Conservation (phyloP, 352 stramenopile genomes). For the Globisporangium barbulae region DNA sequence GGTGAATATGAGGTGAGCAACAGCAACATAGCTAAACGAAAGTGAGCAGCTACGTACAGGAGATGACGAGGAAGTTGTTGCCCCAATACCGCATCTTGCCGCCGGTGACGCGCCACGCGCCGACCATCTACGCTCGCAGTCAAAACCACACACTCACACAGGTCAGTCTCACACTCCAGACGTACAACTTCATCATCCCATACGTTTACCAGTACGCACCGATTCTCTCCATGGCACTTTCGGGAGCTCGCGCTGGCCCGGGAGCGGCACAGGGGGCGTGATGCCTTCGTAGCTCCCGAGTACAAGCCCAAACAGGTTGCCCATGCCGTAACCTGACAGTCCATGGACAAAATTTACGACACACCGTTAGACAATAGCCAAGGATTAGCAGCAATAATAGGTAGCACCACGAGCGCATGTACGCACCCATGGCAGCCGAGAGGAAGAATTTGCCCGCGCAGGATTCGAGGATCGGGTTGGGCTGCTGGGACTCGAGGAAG, state of each 20-base stretch:
- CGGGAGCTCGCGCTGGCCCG: slow-evolving; percentile 73
- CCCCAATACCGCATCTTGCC: slow-evolving; percentile 84
- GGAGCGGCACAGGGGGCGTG: slow-evolving; percentile 71
- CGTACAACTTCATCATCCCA: not conserved
- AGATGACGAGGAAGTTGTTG: slow-evolving; percentile 88
- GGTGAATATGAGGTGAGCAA: no score
- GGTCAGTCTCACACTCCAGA: not conserved
- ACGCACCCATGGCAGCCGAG: slow-evolving; percentile 71
- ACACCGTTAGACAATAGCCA: not conserved
- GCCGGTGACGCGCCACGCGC: slow-evolving; percentile 60
- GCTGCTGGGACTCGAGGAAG: slow-evolving; percentile 60
- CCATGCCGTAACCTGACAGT: slow-evolving; percentile 70
- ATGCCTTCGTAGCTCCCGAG: slow-evolving; percentile 86
- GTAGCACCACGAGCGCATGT: no score
- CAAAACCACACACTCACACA: not conserved
- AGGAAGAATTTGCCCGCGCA: slow-evolving; percentile 82
- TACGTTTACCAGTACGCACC: slow-evolving; percentile 24
- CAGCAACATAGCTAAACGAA: no score
- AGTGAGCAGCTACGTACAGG: slow-evolving; percentile 29
- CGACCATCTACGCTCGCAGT: slow-evolving; percentile 37
- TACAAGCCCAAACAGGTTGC: slow-evolving; percentile 74
- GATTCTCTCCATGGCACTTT: slow-evolving; percentile 79
- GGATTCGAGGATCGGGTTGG: slow-evolving; percentile 74
- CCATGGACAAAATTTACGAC: no score
- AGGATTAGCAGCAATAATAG: not conserved